Base-by-base conservation (phyloP, 768 basidiomycete species). In the Leucosporidium creatinivorum region DNA sequence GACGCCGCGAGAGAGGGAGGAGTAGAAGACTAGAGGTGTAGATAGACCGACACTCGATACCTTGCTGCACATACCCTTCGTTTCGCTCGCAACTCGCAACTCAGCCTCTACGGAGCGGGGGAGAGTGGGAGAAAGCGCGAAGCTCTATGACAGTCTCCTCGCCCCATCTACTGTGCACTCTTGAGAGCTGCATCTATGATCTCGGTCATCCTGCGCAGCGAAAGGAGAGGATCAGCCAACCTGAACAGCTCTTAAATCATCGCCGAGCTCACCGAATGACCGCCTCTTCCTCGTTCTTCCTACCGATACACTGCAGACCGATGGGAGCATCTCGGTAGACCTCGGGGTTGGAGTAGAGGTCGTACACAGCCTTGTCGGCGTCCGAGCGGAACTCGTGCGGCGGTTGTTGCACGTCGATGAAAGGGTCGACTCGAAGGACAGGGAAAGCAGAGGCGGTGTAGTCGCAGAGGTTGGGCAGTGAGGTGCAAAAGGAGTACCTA, bases 251-350 rank as follows among this genome's bases (percentile, higher is more conserved):
- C 21, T 30, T 0, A 30, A 55, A 15, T 5, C 33, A 44, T 44
- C 18, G 21, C 13, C 2, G 55, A 33, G 12, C 55, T 28, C 30
- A 57, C 55, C 31, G 30, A 21, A 58, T 44, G 33, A 88, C 83
- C 0, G 85, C 88, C 72, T 90, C 89, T 73, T 90, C 89, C 73
- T 89, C 89, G 66, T 85, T 79, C 8, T 85, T 87, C 54, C 85
- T 81, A 4, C 86, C 87, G 13, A 89, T 80, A 10, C 89, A 75
- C 76, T 90, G 89, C 36, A 90, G 75, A 9, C 80, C 78, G n/a
- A 89, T 79, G 0, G 89, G 88, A 0, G 84, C 85, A 63, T 84
- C 82, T 63, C 76, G 77, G 76, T 83, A 88, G 0, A 75, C 79
- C 25, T 80, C 78, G 0, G 87, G 86, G 30, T 85, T 79, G 73